Base-by-base conservation (phyloP, 2,329 filamentous ascomycete genomes). In the Aspergillus neoniger region DNA sequence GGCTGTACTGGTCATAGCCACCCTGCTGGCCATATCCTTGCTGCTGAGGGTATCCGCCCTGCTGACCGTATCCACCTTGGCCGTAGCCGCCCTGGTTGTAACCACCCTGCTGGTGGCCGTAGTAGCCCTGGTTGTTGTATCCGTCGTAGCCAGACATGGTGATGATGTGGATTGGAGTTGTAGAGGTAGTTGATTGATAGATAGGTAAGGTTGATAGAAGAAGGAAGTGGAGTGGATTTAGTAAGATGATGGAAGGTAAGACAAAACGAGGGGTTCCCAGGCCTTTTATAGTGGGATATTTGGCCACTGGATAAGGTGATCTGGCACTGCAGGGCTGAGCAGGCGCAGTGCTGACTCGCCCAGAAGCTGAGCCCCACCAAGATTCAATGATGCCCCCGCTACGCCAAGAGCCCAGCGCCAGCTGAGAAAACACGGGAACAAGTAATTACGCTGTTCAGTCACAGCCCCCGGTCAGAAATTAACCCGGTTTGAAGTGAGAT, bases 81-180 rank as follows among this genome's bases (percentile, higher is more conserved):
- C 70, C 61, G 58, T 67, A 61, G 12, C 44, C 44, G 8, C 25
- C 23, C 19, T 58, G 57, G 36, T 12, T 5, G 23, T 59, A 54
- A 28, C 57, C 57, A 56, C 65, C 65, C 65, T 72, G 69, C 60
- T 74, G 70, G 60, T 70, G 57, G 41, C 57, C 57, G 47, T 56
- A 50, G 36, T 58, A 53, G 65, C 59, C 58, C 30, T 67, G 57
- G 49, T 58, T 53, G 47, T 61, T 63, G 59, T 74, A 67, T 9
- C 67, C 64, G 59, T 74, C 65, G 66, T 70, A 69, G 60, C 65
- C 74, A 67, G 67, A 66, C 65, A 64, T 74, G 63, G 43, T 59
- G n/a, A 39, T 30, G 25, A 15, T 43, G 12, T 19, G 30, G 48
- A 41, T 44, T 30, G 41, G 38, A 21, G 21, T 21, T 17, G 23